Base-by-base conservation (phyloP, 73 alveolate species). In the Durusdinium trenchii region DNA sequence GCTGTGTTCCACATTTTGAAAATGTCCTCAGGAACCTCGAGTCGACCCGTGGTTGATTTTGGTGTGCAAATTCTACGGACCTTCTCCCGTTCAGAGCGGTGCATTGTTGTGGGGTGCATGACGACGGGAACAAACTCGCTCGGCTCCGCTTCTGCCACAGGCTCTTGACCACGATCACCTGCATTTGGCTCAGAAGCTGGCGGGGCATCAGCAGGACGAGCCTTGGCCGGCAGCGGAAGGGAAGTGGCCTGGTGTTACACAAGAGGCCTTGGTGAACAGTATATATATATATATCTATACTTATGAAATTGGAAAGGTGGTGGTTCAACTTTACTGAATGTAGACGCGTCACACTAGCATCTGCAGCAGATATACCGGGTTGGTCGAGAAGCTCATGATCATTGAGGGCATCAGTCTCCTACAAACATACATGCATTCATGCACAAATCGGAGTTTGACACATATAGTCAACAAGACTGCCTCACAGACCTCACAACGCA, bases 21-120 rank as follows among this genome's bases (percentile, higher is more conserved):
- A 51, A 91, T 91, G 45, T 91, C 62, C 64, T 91, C 50, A 28
- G 97, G 97, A 7, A 91, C 97, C 45, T 91, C 97, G 43, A 91
- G 16, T 2, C 36, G 42, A 5, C 97, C 97, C 32, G 89, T 69
- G 16, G 42, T 40, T 2, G 38, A 30, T 40, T 91, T 91, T 1
- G 97, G 97, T 45, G 45, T 6, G 46, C 50, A n/a, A 4, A 48
- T 32, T 26, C 97, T 30, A 14, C 78, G 54, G 60, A 91, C 36
- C 60, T 91, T 67, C 9, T 67, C 45, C 46, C 12, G 67, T 45
- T 91, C 89, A 0, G 23, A 16, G 46, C 75, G n/a, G 43, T 51
- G 6, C 73, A 89, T 30, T 14, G 6, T 3, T 0, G 3, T 16
- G 82, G 51, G 38, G 79, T 54, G 51, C 45, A 86, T 62, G 14